Evolutionary conservation across 371 early-diverging fungal species (phyloP).

Genomic region (Apophysomyces sp.): DNA sequence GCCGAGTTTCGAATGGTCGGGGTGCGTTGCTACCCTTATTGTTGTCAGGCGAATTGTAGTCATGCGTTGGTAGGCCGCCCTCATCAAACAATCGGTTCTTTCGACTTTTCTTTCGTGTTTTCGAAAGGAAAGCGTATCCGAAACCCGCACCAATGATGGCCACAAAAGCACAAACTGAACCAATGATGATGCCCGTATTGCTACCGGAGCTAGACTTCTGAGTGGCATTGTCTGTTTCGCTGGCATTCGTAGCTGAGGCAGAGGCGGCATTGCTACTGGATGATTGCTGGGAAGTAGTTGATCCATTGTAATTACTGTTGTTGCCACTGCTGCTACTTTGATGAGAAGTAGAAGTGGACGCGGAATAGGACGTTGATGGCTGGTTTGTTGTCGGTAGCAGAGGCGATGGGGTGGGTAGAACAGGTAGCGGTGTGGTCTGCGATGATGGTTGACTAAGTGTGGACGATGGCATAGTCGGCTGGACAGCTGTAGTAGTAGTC

Average conservation of each 20-base stretch:
- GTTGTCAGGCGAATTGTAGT: conserved; percentile 1
- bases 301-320: not conserved
- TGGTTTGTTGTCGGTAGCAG: not conserved
- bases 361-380: not conserved
- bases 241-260: conserved; percentile 3
- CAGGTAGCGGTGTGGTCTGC: not conserved
- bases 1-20: conserved; percentile 17
- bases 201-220: conserved; percentile 1
- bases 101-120: conserved; percentile 30
- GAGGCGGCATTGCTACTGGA: conserved; percentile 4
- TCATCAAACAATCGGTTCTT: conserved; percentile 25
- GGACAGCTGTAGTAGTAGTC: not conserved
- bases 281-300: not conserved
- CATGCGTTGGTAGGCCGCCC: conserved; percentile 12
- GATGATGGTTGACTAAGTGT: not conserved
- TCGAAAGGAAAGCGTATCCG: conserved; percentile 41
- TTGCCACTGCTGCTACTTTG: not conserved
- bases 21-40: not conserved
- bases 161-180: conserved; percentile 40
- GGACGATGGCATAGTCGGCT: not conserved
- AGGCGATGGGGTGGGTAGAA: conserved; percentile 8
- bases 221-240: not conserved
- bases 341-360: not conserved
- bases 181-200: conserved; percentile 39
- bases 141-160: conserved; percentile 40